Percentiles rank a stretch among this genome's conserved stretches.
These are phyloP conservation scores for Acarospora socialis DNA, from an alignment of 2,329 filamentous ascomycete species.

Conservation along the genomic window DNA sequence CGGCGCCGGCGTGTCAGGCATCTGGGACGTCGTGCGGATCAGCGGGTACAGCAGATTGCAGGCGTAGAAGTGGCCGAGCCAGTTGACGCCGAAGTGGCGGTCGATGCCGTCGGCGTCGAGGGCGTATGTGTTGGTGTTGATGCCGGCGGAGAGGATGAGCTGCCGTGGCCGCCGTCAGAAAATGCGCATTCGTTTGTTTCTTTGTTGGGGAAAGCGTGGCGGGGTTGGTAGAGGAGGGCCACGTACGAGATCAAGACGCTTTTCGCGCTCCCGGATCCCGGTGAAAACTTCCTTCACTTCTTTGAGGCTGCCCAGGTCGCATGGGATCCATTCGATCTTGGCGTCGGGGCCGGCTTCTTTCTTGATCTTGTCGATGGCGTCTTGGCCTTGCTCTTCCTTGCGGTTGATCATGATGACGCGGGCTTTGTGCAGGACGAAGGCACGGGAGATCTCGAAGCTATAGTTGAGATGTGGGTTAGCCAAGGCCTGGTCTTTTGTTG, in stretches of 20 bases:
- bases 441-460: conserved; percentile 23
- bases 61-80: conserved; percentile 31
- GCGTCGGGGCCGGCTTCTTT: conserved; percentile 18
- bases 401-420: conserved; percentile 25
- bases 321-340: conserved; percentile 28
- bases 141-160: conserved; percentile 30
- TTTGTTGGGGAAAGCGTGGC: conserved; percentile 1
- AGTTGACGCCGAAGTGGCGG: conserved; percentile 30
- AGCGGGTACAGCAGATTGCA: conserved; percentile 30
- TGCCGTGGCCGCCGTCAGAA: conserved; percentile 5
- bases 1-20: conserved; percentile 22
- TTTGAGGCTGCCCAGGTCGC: conserved; percentile 28
- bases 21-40: conserved; percentile 27
- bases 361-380: conserved; percentile 23
- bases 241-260: conserved; percentile 26
- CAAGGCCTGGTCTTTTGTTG: neutral
- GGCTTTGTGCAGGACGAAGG: conserved; percentile 22
- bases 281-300: conserved; percentile 27
- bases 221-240: neutral
- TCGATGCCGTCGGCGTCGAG: conserved; percentile 25
- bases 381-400: conserved; percentile 26
- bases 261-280: conserved; percentile 21
- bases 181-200: neutral
- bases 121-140: conserved; percentile 28
- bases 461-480: neutral